Conservation (phyloP, 495 filamentous ascomycete species). For the Daldinia bambusicola region DNA sequence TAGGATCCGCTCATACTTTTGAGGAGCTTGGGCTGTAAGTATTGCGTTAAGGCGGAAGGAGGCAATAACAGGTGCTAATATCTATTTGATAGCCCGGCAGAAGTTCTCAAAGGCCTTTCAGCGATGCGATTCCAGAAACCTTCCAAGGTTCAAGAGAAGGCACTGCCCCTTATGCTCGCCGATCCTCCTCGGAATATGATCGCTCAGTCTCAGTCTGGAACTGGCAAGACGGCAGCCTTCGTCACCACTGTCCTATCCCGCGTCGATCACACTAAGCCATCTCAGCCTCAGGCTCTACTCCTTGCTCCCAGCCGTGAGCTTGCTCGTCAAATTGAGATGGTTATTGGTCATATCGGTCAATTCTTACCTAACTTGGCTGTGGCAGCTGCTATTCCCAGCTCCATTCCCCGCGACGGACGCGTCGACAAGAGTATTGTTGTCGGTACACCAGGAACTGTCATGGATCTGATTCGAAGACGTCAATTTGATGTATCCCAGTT, state of each 20-base stretch:
- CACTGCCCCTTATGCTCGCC: conserved; percentile 83
- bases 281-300: conserved; percentile 83
- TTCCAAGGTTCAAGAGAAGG: conserved; percentile 95
- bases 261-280: conserved; percentile 73
- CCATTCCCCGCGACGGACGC: conserved; percentile 67
- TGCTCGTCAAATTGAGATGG: conserved; percentile 90
- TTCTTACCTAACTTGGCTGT: conserved; percentile 78
- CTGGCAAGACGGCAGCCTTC: conserved; percentile 98
- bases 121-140: conserved; percentile 92
- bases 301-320: conserved; percentile 95
- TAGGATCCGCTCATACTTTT: conserved; percentile 86
- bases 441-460: conserved; percentile 92
- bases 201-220: conserved; percentile 97
- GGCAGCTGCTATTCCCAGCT: conserved; percentile 81
- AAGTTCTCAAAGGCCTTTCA: conserved; percentile 68
- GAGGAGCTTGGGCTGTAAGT: conserved; percentile 86
- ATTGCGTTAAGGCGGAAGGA: not conserved
- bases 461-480: conserved; percentile 81
- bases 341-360: conserved; percentile 81
- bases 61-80: conserved; percentile 33
- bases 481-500: conserved; percentile 71
- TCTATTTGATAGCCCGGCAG: conserved; percentile 47
- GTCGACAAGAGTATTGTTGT: conserved; percentile 82
- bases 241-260: conserved; percentile 89
- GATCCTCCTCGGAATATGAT: conserved; percentile 92